Evolutionary conservation across 495 filamentous ascomycete species (phyloP).

Genomic region (Thermothielavioides terrestris): DNA sequence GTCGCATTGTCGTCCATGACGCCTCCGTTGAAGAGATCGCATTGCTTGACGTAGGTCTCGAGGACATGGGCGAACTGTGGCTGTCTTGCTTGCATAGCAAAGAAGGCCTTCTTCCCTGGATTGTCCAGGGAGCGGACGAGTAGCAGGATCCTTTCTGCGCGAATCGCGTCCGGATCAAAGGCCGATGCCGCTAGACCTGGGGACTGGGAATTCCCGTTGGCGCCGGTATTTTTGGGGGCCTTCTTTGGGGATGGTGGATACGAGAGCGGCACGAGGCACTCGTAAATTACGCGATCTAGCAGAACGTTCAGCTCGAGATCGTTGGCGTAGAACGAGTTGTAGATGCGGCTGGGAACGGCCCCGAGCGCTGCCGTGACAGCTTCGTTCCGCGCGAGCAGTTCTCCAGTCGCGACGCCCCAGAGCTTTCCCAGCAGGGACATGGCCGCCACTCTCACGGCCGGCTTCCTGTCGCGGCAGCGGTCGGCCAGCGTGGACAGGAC

Average conservation of each 20-base stretch:
- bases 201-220: conserved; percentile 51
- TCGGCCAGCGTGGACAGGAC: conserved; percentile 75
- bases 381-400: conserved; percentile 78
- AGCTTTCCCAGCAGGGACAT: conserved; percentile 76
- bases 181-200: conserved; percentile 37
- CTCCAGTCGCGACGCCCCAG: conserved; percentile 84
- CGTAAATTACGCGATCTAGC: conserved; percentile 78
- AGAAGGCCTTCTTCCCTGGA: conserved; percentile 77
- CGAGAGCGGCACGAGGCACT: conserved; percentile 71
- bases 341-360: conserved; percentile 74
- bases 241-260: conserved; percentile 70
- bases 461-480: conserved; percentile 78
- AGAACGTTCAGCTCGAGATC: conserved; percentile 76
- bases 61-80: conserved; percentile 59
- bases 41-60: conserved; percentile 63
- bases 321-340: conserved; percentile 85
- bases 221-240: conserved; percentile 36
- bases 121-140: conserved; percentile 69
- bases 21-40: conserved; percentile 82
- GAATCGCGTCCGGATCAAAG: conserved; percentile 70
- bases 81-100: conserved; percentile 73
- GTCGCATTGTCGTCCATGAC: conserved; percentile 66
- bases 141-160: conserved; percentile 75
- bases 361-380: conserved; percentile 60
- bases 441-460: conserved; percentile 70